These are phyloP conservation scores for Colletotrichum chrysophilum DNA, from an alignment of 2,329 filamentous ascomycete genomes.

Conservation along the genomic window DNA sequence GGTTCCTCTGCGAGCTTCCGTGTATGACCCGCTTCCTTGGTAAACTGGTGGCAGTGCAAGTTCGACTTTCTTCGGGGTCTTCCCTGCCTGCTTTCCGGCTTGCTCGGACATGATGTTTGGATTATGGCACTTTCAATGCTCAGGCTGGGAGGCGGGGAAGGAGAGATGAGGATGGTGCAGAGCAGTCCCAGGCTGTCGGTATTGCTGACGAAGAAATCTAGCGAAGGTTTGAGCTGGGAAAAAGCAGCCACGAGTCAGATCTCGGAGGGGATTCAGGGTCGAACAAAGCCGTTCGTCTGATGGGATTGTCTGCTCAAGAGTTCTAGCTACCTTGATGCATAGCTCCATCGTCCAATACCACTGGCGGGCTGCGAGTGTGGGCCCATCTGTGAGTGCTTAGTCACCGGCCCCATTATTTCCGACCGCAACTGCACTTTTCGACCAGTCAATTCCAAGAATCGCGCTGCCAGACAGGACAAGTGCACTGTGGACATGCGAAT, in stretches of 20 bases:
- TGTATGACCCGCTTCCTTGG: conserved; percentile 21
- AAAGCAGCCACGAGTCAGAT: background rate
- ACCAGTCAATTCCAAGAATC: background rate
- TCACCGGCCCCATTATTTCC: background rate
- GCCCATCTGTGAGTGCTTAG: background rate
- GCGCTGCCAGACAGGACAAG: background rate
- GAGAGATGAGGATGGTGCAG: background rate
- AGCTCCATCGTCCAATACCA: background rate
- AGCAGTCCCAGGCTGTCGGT: background rate
- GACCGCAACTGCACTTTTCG: background rate
- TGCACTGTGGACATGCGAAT: background rate
- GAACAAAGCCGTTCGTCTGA: conserved; percentile 6
- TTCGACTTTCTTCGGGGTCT: background rate
- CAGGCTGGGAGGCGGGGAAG: background rate
- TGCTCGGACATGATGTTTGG: conserved; percentile 5
- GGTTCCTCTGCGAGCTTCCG: conserved; percentile 5
- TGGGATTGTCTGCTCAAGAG: background rate
- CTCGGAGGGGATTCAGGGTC: background rate
- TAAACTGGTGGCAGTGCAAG: conserved; percentile 12
- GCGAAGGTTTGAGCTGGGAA: background rate
- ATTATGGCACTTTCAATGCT: background rate
- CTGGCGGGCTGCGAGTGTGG: background rate
- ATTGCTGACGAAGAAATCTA: background rate
- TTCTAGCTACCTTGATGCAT: background rate
- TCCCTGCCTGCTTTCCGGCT: background rate